These are phyloP conservation scores for Penicillium rolfsii DNA, from an alignment of 2,329 filamentous ascomycete genomes.

Conservation along the genomic window DNA sequence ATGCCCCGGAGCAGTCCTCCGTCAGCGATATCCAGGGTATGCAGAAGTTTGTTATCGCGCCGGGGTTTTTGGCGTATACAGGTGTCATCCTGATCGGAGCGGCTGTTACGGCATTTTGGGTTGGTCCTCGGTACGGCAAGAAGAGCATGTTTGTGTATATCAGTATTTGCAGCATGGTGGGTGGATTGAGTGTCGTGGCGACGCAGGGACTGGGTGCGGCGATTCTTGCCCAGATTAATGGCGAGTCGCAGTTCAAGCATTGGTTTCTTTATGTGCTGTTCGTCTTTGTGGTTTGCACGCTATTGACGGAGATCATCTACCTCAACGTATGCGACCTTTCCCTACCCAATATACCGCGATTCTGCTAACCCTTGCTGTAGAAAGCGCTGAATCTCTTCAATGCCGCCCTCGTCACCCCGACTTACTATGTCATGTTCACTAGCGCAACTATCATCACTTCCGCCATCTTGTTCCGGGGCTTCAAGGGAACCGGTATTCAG, in stretches of 20 bases:
- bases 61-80: constrained; percentile 82
- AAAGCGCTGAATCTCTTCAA: constrained; percentile 99
- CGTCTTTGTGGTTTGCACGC: constrained; percentile 85
- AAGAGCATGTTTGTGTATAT: constrained; percentile 98
- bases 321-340: constrained; percentile 74
- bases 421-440: constrained; percentile 98
- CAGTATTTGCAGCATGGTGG: constrained; percentile 92
- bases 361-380: constrained; percentile 52
- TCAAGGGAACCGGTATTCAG: constrained; percentile 78
- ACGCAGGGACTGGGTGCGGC: constrained; percentile 92
- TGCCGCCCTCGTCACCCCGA: constrained; percentile 93
- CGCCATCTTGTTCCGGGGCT: constrained; percentile 87
- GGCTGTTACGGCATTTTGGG: constrained; percentile 73
- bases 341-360: neutral
- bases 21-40: constrained; percentile 89
- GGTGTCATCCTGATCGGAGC: constrained; percentile 80
- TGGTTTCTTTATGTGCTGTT: constrained; percentile 95
- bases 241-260: constrained; percentile 87
- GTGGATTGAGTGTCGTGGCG: constrained; percentile 89
- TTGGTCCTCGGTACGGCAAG: constrained; percentile 86
- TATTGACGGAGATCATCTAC: constrained; percentile 92
- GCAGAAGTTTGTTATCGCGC: constrained; percentile 81
- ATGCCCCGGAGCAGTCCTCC: constrained; percentile 83
- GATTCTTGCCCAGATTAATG: constrained; percentile 82
- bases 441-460: constrained; percentile 94